A percentile compares a stretch with the other conserved stretches of the same genome.
Conservation (phyloP, 2,329 filamentous ascomycete genomes). For the Alternaria alternata region DNA sequence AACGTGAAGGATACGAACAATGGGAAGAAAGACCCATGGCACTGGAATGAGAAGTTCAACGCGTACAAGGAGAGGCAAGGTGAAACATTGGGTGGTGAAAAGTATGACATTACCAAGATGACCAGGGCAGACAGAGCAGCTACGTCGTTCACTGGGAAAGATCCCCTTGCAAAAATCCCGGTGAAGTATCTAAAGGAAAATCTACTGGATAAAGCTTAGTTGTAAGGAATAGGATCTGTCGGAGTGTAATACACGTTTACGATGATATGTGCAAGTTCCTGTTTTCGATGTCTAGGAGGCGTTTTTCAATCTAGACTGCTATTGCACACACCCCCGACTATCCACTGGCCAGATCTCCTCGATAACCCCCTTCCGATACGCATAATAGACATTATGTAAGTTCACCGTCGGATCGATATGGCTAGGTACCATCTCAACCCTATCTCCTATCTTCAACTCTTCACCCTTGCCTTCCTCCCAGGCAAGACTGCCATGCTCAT, state of each 20-base stretch:
- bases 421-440: constrained; percentile 62
- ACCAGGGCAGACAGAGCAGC: constrained; percentile 19
- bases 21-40: constrained; percentile 23
- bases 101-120: constrained; percentile 34
- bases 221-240: not conserved
- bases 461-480: constrained; percentile 54
- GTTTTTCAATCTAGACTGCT: not conserved
- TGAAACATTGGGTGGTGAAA: constrained; percentile 12
- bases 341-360: constrained; percentile 63
- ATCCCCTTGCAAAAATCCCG: constrained; percentile 21
- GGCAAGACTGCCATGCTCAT: constrained; percentile 59
- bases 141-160: constrained; percentile 19
- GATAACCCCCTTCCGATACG: constrained; percentile 57
- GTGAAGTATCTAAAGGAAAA: constrained; percentile 14
- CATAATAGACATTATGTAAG: constrained; percentile 62
- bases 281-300: not conserved
- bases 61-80: constrained; percentile 14
- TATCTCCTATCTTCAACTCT: constrained; percentile 55
- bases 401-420: constrained; percentile 65
- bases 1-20: not conserved
- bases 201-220: constrained; percentile 11
- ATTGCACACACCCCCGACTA: constrained; percentile 62
- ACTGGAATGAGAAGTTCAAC: constrained; percentile 16
- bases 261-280: not conserved
- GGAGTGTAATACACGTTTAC: not conserved